Conservation (phyloP, 495 filamentous ascomycete species). For the Penicillium roqueforti region DNA sequence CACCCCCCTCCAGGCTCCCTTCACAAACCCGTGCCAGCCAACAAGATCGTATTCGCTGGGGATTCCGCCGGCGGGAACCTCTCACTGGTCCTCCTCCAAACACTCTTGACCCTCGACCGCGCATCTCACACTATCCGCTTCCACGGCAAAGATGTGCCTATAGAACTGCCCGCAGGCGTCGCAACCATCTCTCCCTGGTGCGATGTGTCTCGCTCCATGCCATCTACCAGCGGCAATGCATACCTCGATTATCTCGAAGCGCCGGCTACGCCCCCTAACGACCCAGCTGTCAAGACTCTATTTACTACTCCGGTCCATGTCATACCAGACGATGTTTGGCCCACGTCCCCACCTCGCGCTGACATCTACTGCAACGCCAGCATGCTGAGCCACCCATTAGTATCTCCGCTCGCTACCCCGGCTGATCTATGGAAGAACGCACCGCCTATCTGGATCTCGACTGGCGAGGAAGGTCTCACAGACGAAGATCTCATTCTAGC, state of each 20-base stretch:
- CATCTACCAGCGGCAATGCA: constrained; percentile 59
- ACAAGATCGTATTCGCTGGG: constrained; percentile 74
- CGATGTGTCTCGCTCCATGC: constrained; percentile 70
- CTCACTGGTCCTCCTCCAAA: constrained; percentile 63
- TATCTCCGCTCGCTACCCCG: constrained; percentile 57
- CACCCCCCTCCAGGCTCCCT: constrained; percentile 71
- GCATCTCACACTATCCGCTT: constrained; percentile 52
- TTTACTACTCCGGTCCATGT: constrained; percentile 23
- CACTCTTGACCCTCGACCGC: constrained; percentile 66
- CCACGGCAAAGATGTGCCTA: constrained; percentile 56
- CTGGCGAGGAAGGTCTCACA: constrained; percentile 75
- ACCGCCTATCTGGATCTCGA: constrained; percentile 67
- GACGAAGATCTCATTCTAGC: constrained; percentile 69
- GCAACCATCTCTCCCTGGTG: constrained; percentile 68
- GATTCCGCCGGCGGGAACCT: constrained; percentile 88
- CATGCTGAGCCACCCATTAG: constrained; percentile 69
- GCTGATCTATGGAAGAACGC: constrained; percentile 59
- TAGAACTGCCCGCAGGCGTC: constrained; percentile 66
- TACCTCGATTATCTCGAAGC: constrained; percentile 72
- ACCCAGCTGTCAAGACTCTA: constrained; percentile 24
- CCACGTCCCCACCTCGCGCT: constrained; percentile 60
- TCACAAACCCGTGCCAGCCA: constrained; percentile 64
- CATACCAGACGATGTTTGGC: constrained; percentile 65
- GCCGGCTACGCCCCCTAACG: constrained; percentile 16
- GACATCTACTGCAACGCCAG: constrained; percentile 64